A percentile compares a stretch with the other conserved stretches of the same genome.
Conservation (phyloP, 176 grass and related monocot species). For the Thinopyrum elongatum region DNA sequence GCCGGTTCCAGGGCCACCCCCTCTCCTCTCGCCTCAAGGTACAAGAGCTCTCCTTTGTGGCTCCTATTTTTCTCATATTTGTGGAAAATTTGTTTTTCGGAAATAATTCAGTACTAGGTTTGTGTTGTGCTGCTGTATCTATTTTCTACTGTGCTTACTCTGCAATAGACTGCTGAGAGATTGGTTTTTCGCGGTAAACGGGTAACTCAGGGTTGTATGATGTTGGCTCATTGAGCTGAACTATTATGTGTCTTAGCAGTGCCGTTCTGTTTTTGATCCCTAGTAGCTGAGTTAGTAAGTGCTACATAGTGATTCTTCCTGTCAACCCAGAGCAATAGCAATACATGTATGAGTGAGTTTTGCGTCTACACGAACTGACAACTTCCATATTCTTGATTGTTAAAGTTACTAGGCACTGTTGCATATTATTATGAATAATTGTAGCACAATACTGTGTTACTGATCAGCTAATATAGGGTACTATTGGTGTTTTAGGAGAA, state of each 20-base stretch:
- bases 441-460: neutral
- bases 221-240: neutral
- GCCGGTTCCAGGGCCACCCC: constrained; percentile 79
- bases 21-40: constrained; percentile 76
- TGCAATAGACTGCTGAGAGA: neutral
- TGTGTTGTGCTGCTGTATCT: neutral
- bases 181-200: neutral
- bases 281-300: neutral
- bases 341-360: neutral
- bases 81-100: neutral
- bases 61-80: neutral
- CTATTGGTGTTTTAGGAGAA: neutral
- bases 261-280: neutral
- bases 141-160: neutral
- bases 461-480: neutral
- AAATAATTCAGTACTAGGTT: neutral
- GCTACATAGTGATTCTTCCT: neutral
- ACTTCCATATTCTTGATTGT: neutral
- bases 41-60: neutral
- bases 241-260: neutral
- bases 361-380: too few relatives aligned
- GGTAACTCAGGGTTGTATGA: neutral
- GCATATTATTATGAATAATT: neutral
- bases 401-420: neutral
- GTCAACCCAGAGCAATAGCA: neutral